Base-by-base conservation (phyloP, 495 filamentous ascomycete genomes). In the Aspergillus steynii region DNA sequence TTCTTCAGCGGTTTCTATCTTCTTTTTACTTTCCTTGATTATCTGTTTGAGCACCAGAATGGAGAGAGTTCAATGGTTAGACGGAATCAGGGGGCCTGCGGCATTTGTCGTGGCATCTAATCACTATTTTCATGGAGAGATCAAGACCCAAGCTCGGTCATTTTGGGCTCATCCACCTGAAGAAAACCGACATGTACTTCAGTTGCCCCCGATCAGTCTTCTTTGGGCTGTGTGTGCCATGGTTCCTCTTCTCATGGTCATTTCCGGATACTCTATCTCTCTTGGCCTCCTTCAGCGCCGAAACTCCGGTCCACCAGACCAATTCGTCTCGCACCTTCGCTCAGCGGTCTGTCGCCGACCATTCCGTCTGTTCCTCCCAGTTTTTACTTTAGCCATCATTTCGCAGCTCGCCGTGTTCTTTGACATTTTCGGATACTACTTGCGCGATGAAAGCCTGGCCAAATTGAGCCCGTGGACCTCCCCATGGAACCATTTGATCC, bases 231-330 rank as follows among this genome's bases (percentile, higher is more conserved):
- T 46, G 42, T 7, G 15, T 15, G 8, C 42, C 42, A 46, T 46
- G 42, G 42, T 46, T 7, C 47, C 47, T 27, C 47, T 49, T 27
- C 26, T 49, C 47, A 49, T 49, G 47, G 47, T 49, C 47, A 49
- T 49, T 12, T 49, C 10, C 47, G 47, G 47, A 2, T 49, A n/a
- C 10, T 49, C 47, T 1, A n/a, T 49, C 47, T 49, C 47, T n/a
- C 6, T 8, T 12, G 15, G 6, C 6, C 47, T 49, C 2, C 26
- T 49, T 4, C 3, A 14, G 47, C 15, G 6, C 7, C 47, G 47
- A n/a, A 14, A 49, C 10, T 20, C 15, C 10, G 7, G 26, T 5
- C 14, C 47, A 4, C 47, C 42, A 7, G 42, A 46, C 10, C 47
- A 49, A 6, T 14, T 49, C 10, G 14, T 27, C 10, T 2, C 47